Evolutionary conservation across 352 stramenopile species (phyloP).

Genomic region (Phytophthora sp.): DNA sequence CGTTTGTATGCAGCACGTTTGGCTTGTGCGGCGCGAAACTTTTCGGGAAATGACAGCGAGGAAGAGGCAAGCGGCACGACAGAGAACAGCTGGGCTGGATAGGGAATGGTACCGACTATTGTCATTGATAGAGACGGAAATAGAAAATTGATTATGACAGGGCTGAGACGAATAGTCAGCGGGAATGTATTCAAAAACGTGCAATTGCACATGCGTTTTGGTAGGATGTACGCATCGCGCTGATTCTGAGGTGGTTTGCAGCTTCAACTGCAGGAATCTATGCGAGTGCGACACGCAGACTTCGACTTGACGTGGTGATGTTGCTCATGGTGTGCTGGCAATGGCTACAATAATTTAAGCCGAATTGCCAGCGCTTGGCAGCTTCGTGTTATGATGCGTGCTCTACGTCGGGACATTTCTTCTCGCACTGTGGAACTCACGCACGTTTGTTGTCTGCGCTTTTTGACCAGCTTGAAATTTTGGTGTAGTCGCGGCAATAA

Average conservation of each 20-base stretch:
- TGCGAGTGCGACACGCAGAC: constrained; percentile 14
- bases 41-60: constrained; percentile 30
- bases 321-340: not conserved
- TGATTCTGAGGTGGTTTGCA: not conserved
- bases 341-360: not conserved
- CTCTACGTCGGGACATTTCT: no score
- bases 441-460: no score
- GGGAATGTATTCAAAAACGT: not conserved
- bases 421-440: no score
- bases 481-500: no score
- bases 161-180: not conserved
- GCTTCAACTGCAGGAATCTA: constrained; percentile 19
- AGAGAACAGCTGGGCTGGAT: constrained; percentile 19
- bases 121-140: constrained; percentile 3
- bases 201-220: not conserved
- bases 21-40: constrained; percentile 17
- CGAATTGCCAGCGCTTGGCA: no score
- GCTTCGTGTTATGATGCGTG: not conserved
- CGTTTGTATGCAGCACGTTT: constrained; percentile 1
- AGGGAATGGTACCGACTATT: not conserved
- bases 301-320: constrained; percentile 7
- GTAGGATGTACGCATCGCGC: not conserved
- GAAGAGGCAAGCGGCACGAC: constrained; percentile 28
- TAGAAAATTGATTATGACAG: constrained; percentile 1
- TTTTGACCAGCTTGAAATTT: no score